Conservation (phyloP, 2,329 filamentous ascomycete genomes). For the Colletotrichum liaoningense region DNA sequence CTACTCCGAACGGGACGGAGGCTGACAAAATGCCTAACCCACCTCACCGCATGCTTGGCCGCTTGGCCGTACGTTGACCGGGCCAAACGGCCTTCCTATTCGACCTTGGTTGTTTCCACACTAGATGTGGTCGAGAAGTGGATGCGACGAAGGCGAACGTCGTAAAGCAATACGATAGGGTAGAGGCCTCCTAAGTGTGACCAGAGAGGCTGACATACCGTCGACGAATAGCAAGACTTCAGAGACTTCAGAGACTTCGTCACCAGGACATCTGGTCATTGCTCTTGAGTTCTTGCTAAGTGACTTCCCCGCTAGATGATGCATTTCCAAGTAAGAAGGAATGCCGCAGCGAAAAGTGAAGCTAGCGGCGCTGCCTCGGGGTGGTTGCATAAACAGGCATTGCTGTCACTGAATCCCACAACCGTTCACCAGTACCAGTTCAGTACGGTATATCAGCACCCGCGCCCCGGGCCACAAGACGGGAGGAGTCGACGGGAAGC, state of each 20-base stretch:
- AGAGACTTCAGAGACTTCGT: neutral
- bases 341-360: neutral
- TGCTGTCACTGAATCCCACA: slow-evolving; percentile 16
- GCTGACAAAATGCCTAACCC: neutral
- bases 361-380: slow-evolving; percentile 18
- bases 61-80: slow-evolving; percentile 20
- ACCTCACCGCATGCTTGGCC: neutral
- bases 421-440: neutral
- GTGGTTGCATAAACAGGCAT: slow-evolving; percentile 21
- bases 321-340: slow-evolving; percentile 10
- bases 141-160: neutral
- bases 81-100: slow-evolving; percentile 20
- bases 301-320: neutral
- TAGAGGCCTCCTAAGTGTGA: slow-evolving; percentile 19
- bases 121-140: neutral
- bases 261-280: neutral
- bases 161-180: slow-evolving; percentile 21
- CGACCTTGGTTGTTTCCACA: slow-evolving; percentile 13
- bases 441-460: neutral
- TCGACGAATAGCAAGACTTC: slow-evolving; percentile 3
- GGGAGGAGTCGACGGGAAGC: slow-evolving; percentile 28
- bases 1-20: neutral
- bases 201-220: neutral
- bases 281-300: neutral
- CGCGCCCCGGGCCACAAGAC: slow-evolving; percentile 9